phyloP scores from a whole-genome alignment of 495 filamentous ascomycete genomes.

The Trypethelium eluteriae region DNA sequence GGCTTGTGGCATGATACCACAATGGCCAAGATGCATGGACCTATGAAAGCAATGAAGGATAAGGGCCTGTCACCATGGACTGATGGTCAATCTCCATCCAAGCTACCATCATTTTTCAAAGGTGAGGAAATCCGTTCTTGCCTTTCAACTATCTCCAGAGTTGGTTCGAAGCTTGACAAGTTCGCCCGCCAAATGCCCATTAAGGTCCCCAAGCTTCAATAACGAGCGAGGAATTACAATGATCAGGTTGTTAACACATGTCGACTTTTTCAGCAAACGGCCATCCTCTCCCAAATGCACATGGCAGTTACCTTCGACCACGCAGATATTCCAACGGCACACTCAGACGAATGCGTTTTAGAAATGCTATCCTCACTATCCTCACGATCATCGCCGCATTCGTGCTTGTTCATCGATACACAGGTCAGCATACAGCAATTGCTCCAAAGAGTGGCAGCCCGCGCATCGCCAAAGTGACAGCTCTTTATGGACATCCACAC shows the following conservation, averaged over 20 bases:
- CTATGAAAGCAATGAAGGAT: background rate
- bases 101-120: background rate
- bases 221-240: background rate
- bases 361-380: background rate
- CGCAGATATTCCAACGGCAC: constrained; percentile 5
- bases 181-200: background rate
- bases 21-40: constrained; percentile 1
- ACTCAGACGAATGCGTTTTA: background rate
- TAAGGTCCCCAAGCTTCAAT: background rate
- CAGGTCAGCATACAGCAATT: background rate
- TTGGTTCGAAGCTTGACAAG: background rate
- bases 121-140: background rate
- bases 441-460: background rate
- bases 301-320: constrained; percentile 9
- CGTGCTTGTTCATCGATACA: constrained; percentile 6
- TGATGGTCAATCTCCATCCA: background rate
- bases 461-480: constrained; percentile 16
- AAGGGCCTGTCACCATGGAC: background rate
- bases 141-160: background rate
- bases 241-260: background rate
- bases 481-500: constrained; percentile 13
- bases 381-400: background rate
- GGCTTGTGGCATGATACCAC: background rate
- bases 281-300: background rate
- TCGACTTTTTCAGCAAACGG: background rate